Percentiles rank a stretch among this genome's conserved stretches.
These are phyloP conservation scores for Tolypocladium ovalisporum DNA, from an alignment of 2,329 filamentous ascomycete species.

Conservation along the genomic window DNA sequence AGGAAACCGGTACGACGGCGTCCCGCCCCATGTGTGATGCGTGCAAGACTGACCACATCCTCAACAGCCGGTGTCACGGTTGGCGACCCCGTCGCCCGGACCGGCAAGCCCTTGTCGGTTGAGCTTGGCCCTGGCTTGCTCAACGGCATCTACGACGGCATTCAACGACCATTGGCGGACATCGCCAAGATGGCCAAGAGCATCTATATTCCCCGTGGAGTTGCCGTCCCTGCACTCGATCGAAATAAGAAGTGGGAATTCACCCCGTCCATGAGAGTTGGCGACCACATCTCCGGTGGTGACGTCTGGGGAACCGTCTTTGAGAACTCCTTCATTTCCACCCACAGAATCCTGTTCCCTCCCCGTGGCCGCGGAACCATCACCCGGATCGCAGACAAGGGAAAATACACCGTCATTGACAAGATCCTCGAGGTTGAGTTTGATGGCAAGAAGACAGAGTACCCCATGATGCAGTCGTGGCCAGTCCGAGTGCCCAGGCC, in stretches of 20 bases:
- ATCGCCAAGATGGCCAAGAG: slow-evolving; percentile 70
- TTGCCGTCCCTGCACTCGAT: slow-evolving; percentile 77
- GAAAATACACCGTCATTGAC: slow-evolving; percentile 86
- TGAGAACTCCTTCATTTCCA: slow-evolving; percentile 89
- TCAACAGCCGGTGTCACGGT: slow-evolving; percentile 81
- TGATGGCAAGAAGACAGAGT: slow-evolving; percentile 87
- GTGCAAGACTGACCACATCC: background rate
- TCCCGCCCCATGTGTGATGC: background rate
- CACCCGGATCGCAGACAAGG: slow-evolving; percentile 79
- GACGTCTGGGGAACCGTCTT: slow-evolving; percentile 92
- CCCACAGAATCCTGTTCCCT: slow-evolving; percentile 87
- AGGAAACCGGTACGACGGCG: slow-evolving; percentile 72
- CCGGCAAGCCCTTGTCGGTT: slow-evolving; percentile 92
- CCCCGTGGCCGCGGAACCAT: slow-evolving; percentile 86
- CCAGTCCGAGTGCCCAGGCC: slow-evolving; percentile 93
- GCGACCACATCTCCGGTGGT: slow-evolving; percentile 92
- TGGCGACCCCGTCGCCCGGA: slow-evolving; percentile 82
- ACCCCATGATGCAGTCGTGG: slow-evolving; percentile 98
- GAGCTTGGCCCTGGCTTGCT: slow-evolving; percentile 94
- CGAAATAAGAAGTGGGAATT: slow-evolving; percentile 95
- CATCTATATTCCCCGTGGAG: slow-evolving; percentile 97
- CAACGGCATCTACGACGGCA: slow-evolving; percentile 99
- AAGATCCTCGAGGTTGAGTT: slow-evolving; percentile 96
- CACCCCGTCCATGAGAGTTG: slow-evolving; percentile 81
- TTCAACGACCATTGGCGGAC: slow-evolving; percentile 83